These are phyloP conservation scores for Phialophora tarda DNA, from an alignment of 2,329 filamentous ascomycete genomes.

Conservation along the genomic window DNA sequence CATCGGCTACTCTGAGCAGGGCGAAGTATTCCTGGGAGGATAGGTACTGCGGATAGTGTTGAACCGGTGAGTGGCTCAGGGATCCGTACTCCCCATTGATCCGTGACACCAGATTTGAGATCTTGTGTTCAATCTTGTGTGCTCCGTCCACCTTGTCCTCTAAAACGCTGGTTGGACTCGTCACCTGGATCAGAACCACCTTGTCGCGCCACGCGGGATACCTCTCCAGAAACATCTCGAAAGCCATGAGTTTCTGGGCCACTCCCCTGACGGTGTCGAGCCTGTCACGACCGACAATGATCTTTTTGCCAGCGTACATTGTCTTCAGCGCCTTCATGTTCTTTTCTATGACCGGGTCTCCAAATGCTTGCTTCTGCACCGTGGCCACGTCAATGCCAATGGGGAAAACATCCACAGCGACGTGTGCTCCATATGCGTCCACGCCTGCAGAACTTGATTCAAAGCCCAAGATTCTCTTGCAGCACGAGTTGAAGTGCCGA, in stretches of 20 bases:
- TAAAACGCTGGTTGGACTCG: conserved; percentile 80
- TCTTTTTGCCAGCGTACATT: conserved; percentile 85
- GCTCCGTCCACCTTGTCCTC: conserved; percentile 77
- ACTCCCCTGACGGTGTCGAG: conserved; percentile 91
- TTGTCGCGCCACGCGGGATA: conserved; percentile 92
- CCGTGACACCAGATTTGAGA: conserved; percentile 85
- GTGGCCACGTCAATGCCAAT: conserved; percentile 90
- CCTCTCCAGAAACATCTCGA: conserved; percentile 86
- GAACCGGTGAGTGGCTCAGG: conserved; percentile 85
- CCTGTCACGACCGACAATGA: conserved; percentile 94
- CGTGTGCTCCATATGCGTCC: conserved; percentile 84
- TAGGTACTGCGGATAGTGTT: conserved; percentile 93
- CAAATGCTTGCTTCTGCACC: conserved; percentile 76
- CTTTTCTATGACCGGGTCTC: conserved; percentile 70
- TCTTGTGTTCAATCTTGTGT: conserved; percentile 82
- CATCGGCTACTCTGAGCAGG: conserved; percentile 85
- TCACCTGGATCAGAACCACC: conserved; percentile 93
- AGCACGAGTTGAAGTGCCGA: conserved; percentile 92
- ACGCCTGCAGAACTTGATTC: conserved; percentile 83
- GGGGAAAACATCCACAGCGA: conserved; percentile 90
- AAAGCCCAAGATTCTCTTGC: conserved; percentile 87
- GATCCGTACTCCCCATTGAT: conserved; percentile 93
- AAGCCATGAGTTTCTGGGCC: conserved; percentile 93
- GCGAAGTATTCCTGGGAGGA: conserved; percentile 91
- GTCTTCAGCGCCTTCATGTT: conserved; percentile 73